Evolutionary conservation across 768 basidiomycete species (phyloP).

Genomic region (Omphalotus guepiniiformis): DNA sequence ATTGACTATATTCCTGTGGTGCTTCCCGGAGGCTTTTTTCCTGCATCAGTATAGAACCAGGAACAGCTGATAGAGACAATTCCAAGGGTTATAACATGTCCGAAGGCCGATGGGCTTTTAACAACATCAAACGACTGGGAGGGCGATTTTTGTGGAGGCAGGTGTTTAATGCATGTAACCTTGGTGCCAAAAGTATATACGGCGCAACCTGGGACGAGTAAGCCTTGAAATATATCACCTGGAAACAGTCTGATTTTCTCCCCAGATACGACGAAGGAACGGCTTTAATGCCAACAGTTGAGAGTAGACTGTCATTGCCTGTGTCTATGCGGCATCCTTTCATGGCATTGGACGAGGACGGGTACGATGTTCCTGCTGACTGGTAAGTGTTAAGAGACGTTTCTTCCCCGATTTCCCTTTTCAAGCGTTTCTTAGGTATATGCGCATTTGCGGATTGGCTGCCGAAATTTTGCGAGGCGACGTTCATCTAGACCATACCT

Average conservation of each 20-base stretch:
- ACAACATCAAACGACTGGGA: conserved; percentile 69
- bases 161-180: conserved; percentile 59
- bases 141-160: conserved; percentile 81
- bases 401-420: too few relatives aligned
- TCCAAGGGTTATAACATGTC: conserved; percentile 73
- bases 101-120: conserved; percentile 66
- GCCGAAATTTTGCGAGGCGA: conserved; percentile 64
- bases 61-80: too few relatives aligned
- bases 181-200: conserved; percentile 34
- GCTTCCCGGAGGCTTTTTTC: conserved; percentile 76
- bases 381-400: conserved; percentile 36
- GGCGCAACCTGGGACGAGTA: conserved; percentile 89
- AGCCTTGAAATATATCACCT: too few relatives aligned
- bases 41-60: too few relatives aligned
- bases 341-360: conserved; percentile 74
- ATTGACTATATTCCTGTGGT: conserved; percentile 82
- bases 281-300: conserved; percentile 70
- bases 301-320: conserved; percentile 55
- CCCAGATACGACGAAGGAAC: conserved; percentile 69
- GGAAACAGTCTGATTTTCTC: neutral
- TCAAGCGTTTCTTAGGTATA: conserved; percentile 35
- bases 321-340: conserved; percentile 53
- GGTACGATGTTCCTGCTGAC: conserved; percentile 70
- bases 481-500: conserved; percentile 52
- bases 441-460: conserved; percentile 72